A percentile compares a stretch with the other conserved stretches of the same genome.
Conservation (phyloP, 2,329 filamentous ascomycete species). For the Xylariales sp. region DNA sequence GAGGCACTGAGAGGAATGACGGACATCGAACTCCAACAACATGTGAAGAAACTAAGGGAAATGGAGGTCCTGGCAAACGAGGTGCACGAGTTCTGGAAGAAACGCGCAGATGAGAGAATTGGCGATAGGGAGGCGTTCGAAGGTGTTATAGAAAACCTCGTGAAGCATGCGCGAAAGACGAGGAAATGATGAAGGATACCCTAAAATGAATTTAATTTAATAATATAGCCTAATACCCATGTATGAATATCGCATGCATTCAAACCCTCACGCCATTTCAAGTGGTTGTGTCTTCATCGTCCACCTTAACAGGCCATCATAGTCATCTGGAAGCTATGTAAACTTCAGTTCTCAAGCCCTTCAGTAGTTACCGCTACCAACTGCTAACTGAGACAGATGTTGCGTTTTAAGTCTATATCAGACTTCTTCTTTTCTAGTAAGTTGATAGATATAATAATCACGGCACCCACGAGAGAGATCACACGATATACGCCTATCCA, state of each 20-base stretch:
- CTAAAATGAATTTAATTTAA: constrained; percentile 21
- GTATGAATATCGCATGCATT: constrained; percentile 1
- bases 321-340: too few relatives aligned
- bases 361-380: too few relatives aligned
- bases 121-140: constrained; percentile 95
- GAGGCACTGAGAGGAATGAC: constrained; percentile 85
- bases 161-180: constrained; percentile 88
- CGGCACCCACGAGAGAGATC: too few relatives aligned
- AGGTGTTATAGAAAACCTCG: constrained; percentile 95
- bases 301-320: too few relatives aligned
- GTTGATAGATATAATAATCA: too few relatives aligned
- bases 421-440: too few relatives aligned
- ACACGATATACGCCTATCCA: too few relatives aligned
- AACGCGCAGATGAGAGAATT: constrained; percentile 84
- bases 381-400: too few relatives aligned
- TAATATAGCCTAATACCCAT: constrained; percentile 28
- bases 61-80: constrained; percentile 79
- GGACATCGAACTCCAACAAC: constrained; percentile 77
- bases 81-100: constrained; percentile 88
- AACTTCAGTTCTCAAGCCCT: too few relatives aligned
- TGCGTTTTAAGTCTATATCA: too few relatives aligned
- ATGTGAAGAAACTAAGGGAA: constrained; percentile 75
- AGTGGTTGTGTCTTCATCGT: too few relatives aligned
- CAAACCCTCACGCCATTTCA: too few relatives aligned
- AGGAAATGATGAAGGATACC: constrained; percentile 72